Percentiles rank a stretch among this genome's conserved stretches.
phyloP scores from a whole-genome alignment of 2,329 filamentous ascomycete genomes.

The Xylariaceae sp. region DNA sequence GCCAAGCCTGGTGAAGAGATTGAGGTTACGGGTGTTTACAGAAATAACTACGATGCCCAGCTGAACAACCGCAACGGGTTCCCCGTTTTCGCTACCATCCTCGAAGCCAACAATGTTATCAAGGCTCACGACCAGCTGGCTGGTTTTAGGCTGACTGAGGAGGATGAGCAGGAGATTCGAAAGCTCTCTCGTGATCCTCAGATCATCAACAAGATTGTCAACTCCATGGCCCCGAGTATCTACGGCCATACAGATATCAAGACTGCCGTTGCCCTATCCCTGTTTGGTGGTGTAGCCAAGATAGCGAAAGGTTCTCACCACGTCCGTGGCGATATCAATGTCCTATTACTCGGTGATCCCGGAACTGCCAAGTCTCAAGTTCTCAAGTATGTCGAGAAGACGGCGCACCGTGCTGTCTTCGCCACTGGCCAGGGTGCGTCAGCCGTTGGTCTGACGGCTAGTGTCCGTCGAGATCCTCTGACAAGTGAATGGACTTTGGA shows the following conservation, averaged over 20 bases:
- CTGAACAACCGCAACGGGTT: constrained; percentile 99
- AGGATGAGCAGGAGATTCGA: constrained; percentile 89
- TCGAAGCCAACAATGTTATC: constrained; percentile 95
- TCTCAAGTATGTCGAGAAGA: constrained; percentile 96
- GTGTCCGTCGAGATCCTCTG: constrained; percentile 89
- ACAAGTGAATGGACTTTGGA: constrained; percentile 98
- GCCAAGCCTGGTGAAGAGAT: constrained; percentile 98
- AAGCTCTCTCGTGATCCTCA: constrained; percentile 82
- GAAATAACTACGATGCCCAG: constrained; percentile 96
- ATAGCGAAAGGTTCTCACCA: constrained; percentile 82
- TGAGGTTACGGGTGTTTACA: constrained; percentile 93
- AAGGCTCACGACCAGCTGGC: constrained; percentile 97
- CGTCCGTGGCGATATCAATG: constrained; percentile 96
- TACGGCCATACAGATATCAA: constrained; percentile 97
- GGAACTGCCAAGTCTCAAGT: constrained; percentile 98
- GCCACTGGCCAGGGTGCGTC: constrained; percentile 96
- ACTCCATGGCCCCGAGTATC: constrained; percentile 93
- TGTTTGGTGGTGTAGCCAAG: constrained; percentile 94
- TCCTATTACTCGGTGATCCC: constrained; percentile 90
- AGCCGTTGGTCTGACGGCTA: constrained; percentile 95
- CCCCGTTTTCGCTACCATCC: constrained; percentile 94
- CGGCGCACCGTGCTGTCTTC: constrained; percentile 92
- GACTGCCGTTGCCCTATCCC: constrained; percentile 87
- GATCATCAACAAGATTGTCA: constrained; percentile 88
- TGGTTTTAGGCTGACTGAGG: constrained; percentile 90